Conservation (phyloP, 2,329 filamentous ascomycete species). For the Paramyrothecium sp. region DNA sequence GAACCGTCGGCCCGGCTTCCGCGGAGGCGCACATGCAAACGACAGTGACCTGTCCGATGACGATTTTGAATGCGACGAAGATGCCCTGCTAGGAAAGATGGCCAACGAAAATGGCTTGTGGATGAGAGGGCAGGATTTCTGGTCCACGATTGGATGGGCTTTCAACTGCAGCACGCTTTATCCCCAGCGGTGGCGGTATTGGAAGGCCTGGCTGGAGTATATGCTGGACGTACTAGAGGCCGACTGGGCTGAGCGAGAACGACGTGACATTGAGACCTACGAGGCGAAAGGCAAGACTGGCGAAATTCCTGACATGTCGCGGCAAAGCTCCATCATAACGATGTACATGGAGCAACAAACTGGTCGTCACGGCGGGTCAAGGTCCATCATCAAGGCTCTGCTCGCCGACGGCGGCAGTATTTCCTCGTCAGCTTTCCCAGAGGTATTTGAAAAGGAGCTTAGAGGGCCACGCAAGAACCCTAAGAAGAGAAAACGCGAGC, state of each 20-base stretch:
- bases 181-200: slow-evolving; percentile 74
- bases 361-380: slow-evolving; percentile 43
- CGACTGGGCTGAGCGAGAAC: slow-evolving; percentile 62
- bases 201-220: slow-evolving; percentile 76
- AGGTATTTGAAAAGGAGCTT: slow-evolving; percentile 67
- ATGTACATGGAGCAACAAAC: slow-evolving; percentile 53
- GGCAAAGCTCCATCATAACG: slow-evolving; percentile 58
- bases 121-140: slow-evolving; percentile 80
- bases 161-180: slow-evolving; percentile 82
- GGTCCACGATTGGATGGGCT: slow-evolving; percentile 85
- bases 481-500: slow-evolving; percentile 49
- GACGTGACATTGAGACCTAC: slow-evolving; percentile 39
- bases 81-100: slow-evolving; percentile 56
- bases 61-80: slow-evolving; percentile 44
- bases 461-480: slow-evolving; percentile 35
- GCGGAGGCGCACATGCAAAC: slow-evolving; percentile 33
- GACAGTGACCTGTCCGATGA: slow-evolving; percentile 38
- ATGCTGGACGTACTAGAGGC: slow-evolving; percentile 76
- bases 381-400: slow-evolving; percentile 63
- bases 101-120: slow-evolving; percentile 69
- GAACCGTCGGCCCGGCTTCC: slow-evolving; percentile 29
- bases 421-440: slow-evolving; percentile 54
- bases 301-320: slow-evolving; percentile 22
- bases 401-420: slow-evolving; percentile 63
- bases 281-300: slow-evolving; percentile 16